Percentiles rank a stretch among this genome's conserved stretches.
Conservation (phyloP, 441 rosid species). For the Gossypium schwendimanii region DNA sequence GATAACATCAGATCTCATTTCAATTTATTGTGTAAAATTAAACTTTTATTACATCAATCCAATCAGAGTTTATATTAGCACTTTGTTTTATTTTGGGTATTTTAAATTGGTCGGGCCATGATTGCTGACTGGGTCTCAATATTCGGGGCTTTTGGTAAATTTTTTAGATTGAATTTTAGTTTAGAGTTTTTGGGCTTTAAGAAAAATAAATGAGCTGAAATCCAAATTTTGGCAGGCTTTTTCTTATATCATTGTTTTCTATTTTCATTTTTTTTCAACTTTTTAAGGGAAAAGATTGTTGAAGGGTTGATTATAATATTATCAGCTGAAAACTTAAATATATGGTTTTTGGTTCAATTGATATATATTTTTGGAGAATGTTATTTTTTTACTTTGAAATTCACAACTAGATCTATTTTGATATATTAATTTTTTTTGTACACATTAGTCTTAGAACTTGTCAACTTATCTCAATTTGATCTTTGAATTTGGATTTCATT, state of each 20-base stretch:
- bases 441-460: too few relatives aligned
- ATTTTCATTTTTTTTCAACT: background rate
- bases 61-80: background rate
- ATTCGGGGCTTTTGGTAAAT: background rate
- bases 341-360: too few relatives aligned
- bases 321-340: too few relatives aligned
- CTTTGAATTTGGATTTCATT: too few relatives aligned
- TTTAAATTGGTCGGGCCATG: background rate
- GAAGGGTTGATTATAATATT: too few relatives aligned
- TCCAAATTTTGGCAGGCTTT: background rate
- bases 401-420: too few relatives aligned
- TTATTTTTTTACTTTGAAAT: background rate
- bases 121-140: background rate
- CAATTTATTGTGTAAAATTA: background rate
- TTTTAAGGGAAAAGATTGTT: background rate
- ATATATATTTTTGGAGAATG: too few relatives aligned
- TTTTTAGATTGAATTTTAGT: background rate
- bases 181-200: background rate
- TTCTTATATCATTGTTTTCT: too few relatives aligned
- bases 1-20: background rate
- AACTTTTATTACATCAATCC: background rate
- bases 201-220: background rate
- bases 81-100: background rate
- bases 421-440: too few relatives aligned
- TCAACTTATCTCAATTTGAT: too few relatives aligned